phyloP scores from a whole-genome alignment of 305 asterid genomes.

The Striga hermonthica region DNA sequence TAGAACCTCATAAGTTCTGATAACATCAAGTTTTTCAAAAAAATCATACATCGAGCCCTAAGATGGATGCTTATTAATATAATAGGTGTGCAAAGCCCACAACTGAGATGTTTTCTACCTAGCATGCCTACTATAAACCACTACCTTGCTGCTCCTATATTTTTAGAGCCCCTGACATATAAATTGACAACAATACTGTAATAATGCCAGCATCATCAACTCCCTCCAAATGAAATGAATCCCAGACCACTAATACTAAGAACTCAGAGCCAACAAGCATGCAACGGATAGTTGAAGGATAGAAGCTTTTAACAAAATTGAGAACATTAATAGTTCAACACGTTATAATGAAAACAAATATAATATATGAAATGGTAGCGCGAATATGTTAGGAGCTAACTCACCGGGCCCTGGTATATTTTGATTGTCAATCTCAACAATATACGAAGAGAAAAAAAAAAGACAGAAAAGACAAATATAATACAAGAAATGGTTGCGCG shows the following conservation, averaged over 20 bases:
- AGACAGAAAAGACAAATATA: too few relatives aligned
- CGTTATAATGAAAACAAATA: neutral
- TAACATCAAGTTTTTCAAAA: neutral
- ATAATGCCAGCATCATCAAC: neutral
- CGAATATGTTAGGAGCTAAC: constrained; percentile 35
- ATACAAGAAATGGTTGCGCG: too few relatives aligned
- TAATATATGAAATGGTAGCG: constrained; percentile 16
- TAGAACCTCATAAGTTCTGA: neutral
- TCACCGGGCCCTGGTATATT: constrained; percentile 84
- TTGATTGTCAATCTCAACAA: constrained; percentile 78
- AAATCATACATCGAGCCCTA: too few relatives aligned
- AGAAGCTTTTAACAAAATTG: constrained; percentile 22
- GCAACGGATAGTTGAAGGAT: constrained; percentile 13
- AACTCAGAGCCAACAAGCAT: constrained; percentile 12
- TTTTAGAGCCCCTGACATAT: constrained; percentile 8
- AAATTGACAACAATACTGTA: constrained; percentile 1
- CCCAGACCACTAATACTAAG: neutral
- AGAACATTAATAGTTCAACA: constrained; percentile 15
- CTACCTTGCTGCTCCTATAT: neutral
- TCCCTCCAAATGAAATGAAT: constrained; percentile 8
- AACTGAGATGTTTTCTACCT: neutral
- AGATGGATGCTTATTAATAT: too few relatives aligned
- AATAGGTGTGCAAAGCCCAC: neutral
- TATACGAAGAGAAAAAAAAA: constrained; percentile 75
- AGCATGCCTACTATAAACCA: neutral